A percentile compares a stretch with the other conserved stretches of the same genome.
These are phyloP conservation scores for Sugiyamaella floridensis DNA, from an alignment of 805 yeast species.

Conservation along the genomic window DNA sequence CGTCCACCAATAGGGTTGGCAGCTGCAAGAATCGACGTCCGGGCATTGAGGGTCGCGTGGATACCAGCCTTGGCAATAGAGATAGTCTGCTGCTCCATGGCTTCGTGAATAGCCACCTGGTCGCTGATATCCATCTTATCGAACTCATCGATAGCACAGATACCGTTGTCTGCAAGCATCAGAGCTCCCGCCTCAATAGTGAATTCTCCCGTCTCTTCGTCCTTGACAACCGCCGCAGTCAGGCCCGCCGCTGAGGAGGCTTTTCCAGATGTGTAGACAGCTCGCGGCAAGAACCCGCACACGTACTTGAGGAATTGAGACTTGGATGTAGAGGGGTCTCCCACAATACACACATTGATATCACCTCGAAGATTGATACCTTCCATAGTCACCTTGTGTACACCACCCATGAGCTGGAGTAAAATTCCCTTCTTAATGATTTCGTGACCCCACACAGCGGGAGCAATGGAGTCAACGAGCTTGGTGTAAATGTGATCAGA, in stretches of 20 bases:
- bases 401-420: constrained; percentile 88
- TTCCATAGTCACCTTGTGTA: constrained; percentile 86
- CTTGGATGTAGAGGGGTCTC: constrained; percentile 96
- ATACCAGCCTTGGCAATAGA: constrained; percentile 98
- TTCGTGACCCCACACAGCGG: constrained; percentile 95
- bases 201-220: constrained; percentile 94
- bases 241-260: constrained; percentile 98
- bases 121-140: constrained; percentile 95
- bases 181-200: constrained; percentile 98
- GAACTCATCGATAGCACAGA: constrained; percentile 97
- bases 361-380: constrained; percentile 96
- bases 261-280: constrained; percentile 95
- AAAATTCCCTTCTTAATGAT: constrained; percentile 86
- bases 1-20: constrained; percentile 98
- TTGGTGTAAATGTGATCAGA: constrained; percentile 80
- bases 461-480: constrained; percentile 83
- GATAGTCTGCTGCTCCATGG: constrained; percentile 99
- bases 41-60: constrained; percentile 93
- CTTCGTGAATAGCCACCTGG: constrained; percentile 98
- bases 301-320: constrained; percentile 94
- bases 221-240: constrained; percentile 96
- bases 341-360: constrained; percentile 91
- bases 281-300: constrained; percentile 82
- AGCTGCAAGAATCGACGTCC: constrained; percentile 96
- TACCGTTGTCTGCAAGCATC: constrained; percentile 97